A percentile compares a stretch with the other conserved stretches of the same genome.
Conservation (phyloP, 768 basidiomycete genomes). For the Mycena capillaripes region DNA sequence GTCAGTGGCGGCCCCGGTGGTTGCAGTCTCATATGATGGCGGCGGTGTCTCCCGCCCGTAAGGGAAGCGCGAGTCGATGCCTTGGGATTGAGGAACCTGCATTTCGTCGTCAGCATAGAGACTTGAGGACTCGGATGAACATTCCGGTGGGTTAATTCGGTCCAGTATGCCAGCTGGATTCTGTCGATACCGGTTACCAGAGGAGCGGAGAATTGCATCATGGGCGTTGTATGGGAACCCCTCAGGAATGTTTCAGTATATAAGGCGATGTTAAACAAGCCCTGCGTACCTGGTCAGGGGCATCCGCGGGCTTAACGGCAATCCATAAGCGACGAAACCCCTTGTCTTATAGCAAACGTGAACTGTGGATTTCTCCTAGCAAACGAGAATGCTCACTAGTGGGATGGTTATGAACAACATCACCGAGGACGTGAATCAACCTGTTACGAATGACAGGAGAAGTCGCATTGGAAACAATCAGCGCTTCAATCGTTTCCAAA, state of each 20-base stretch:
- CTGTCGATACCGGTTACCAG: not conserved
- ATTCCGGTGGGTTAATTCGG: constrained; percentile 20
- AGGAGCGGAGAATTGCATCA: constrained; percentile 22
- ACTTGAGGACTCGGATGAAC: not conserved
- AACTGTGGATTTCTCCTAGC: no score
- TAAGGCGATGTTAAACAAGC: not conserved
- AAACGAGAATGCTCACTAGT: constrained; percentile 12
- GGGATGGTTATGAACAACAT: constrained; percentile 27
- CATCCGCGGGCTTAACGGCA: constrained; percentile 16
- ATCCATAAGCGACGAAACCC: constrained; percentile 26
- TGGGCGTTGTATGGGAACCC: constrained; percentile 27
- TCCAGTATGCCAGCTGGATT: constrained; percentile 11
- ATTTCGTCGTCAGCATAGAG: no score
- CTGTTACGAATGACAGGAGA: constrained; percentile 25
- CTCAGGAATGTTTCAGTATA: not conserved
- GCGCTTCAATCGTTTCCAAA: constrained; percentile 18
- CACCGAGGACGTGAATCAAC: constrained; percentile 29
- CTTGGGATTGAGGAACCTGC: not conserved
- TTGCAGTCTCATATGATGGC: constrained; percentile 28
- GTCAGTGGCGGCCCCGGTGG: not conserved
- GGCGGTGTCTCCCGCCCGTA: constrained; percentile 32
- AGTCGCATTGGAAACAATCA: constrained; percentile 8
- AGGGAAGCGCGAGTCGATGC: constrained; percentile 23
- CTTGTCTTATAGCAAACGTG: not conserved
- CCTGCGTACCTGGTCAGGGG: constrained; percentile 11